Evolutionary conservation across 1,284 basidiomycete species (phyloP), one percentile per base, ranked within the genome.

Genomic region (Inonotus hispidus): DNA sequence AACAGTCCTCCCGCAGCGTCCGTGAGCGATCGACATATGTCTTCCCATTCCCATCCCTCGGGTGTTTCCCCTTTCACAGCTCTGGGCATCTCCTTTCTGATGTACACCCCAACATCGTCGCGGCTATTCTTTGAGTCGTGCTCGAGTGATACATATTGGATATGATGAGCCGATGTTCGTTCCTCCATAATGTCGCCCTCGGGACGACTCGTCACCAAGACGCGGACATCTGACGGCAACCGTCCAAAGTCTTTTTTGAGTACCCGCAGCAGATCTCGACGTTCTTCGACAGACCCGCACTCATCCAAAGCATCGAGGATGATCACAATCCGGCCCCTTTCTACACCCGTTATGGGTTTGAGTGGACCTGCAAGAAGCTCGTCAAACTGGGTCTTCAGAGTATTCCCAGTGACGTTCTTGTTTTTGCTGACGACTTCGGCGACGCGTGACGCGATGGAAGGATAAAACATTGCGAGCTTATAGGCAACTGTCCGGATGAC

Each of bases 231-330:
- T 35, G 25, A 16, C 1, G 32, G 47, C 3, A 53, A n/a, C 7
- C 10, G 6, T 1, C 38, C 14, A 47, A 63, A 66, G 54, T 68
- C 70, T 5, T 65, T 64, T 0, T 64, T 65, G 13, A 73, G 53
- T 10, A 71, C 41, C n/a, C 39, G 56, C 21, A 75, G 56, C 11
- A 73, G 66, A n/a, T 73, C 71, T 19, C 67, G 63, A 21, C 74
- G 71, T 14, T 63, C 56, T n/a, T 41, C n/a, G 1, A 69, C 27
- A 14, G 43, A 32, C 25, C 58, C 58, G 38, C 58, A 59, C 27
- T 59, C 58, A n/a, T 59, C 58, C n/a, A 59, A 27, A 14, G 52
- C 58, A 41, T 54, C 58, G 2, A 55, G 29, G 8, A 59, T 54
- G n/a, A 59, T 32, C 29, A 58, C 55, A 41, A 56, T 39, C 1